Evolutionary conservation across 1,284 basidiomycete genomes (phyloP).

Genomic region (Calocybe gambosa): DNA sequence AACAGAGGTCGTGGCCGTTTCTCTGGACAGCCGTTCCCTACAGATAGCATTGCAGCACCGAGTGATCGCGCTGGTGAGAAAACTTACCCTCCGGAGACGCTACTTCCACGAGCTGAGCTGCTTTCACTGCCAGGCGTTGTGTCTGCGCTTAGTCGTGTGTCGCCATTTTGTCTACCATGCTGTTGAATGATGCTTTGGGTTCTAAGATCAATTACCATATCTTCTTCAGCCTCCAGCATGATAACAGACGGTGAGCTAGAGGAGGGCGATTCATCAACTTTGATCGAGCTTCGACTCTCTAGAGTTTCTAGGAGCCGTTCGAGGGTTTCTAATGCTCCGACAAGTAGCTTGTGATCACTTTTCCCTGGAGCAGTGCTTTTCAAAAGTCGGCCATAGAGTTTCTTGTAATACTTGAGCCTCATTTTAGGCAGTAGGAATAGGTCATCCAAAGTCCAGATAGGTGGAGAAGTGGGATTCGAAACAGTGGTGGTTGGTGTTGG

Average conservation of each 20-base stretch:
- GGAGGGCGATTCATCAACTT: constrained; percentile 29
- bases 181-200: constrained; percentile 26
- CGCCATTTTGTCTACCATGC: constrained; percentile 11
- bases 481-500: constrained; percentile 43
- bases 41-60: constrained; percentile 3
- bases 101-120: constrained; percentile 46
- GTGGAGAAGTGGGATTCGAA: constrained; percentile 31
- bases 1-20: constrained; percentile 49
- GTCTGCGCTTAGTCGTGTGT: constrained; percentile 17
- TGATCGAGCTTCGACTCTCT: constrained; percentile 49
- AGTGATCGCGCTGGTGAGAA: not conserved
- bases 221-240: constrained; percentile 36
- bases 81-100: constrained; percentile 50
- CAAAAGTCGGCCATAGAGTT: constrained; percentile 82
- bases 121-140: constrained; percentile 34
- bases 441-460: constrained; percentile 79
- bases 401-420: constrained; percentile 89
- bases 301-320: constrained; percentile 68
- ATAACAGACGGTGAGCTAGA: constrained; percentile 19
- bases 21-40: constrained; percentile 56
- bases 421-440: constrained; percentile 84
- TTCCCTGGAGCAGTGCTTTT: constrained; percentile 86
- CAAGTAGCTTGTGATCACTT: constrained; percentile 81
- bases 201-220: constrained; percentile 49
- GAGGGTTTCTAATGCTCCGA: constrained; percentile 77